phyloP scores from a whole-genome alignment of 1,284 basidiomycete species.

The Microbotryomycetes sp. region DNA sequence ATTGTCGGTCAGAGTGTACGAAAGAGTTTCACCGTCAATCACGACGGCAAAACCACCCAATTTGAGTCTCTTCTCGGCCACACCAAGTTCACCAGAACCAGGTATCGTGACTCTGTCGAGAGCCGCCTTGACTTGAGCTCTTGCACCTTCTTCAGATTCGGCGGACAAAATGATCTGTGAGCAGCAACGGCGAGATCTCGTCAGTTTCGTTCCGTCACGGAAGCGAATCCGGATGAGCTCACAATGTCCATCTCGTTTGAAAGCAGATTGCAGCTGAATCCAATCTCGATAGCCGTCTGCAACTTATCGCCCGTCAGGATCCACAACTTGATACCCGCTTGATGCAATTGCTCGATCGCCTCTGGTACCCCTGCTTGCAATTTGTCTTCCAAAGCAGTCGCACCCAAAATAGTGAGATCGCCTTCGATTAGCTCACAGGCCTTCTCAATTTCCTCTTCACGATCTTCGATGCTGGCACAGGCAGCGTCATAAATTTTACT shows the following conservation, averaged over 20 bases:
- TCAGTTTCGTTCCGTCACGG: no score
- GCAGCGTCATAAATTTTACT: conserved; percentile 74
- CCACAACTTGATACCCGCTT: conserved; percentile 95
- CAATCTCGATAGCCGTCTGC: conserved; percentile 95
- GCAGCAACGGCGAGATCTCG: no score
- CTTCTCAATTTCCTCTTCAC: conserved; percentile 86
- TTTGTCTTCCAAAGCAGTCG: conserved; percentile 94
- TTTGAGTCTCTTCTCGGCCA: conserved; percentile 23
- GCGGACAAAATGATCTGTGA: conserved; percentile 81
- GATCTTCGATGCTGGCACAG: conserved; percentile 61
- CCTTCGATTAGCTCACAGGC: conserved; percentile 79
- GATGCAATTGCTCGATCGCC: conserved; percentile 83
- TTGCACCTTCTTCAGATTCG: conserved; percentile 64
- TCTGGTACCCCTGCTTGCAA: conserved; percentile 94
- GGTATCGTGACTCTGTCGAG: conserved; percentile 83
- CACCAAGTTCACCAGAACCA: conserved; percentile 47
- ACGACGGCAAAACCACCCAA: conserved; percentile 59
- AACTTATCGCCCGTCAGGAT: conserved; percentile 93
- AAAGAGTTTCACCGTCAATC: conserved; percentile 89
- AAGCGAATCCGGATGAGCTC: neutral
- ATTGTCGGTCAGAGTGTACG: conserved; percentile 67
- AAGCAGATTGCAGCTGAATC: conserved; percentile 83
- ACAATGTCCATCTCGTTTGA: conserved; percentile 65
- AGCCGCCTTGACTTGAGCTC: conserved; percentile 82
- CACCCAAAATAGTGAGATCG: conserved; percentile 74